A percentile compares a stretch with the other conserved stretches of the same genome.
phyloP scores from a whole-genome alignment of 106 monocot genomes.

The Dioscorea zingiberensis region DNA sequence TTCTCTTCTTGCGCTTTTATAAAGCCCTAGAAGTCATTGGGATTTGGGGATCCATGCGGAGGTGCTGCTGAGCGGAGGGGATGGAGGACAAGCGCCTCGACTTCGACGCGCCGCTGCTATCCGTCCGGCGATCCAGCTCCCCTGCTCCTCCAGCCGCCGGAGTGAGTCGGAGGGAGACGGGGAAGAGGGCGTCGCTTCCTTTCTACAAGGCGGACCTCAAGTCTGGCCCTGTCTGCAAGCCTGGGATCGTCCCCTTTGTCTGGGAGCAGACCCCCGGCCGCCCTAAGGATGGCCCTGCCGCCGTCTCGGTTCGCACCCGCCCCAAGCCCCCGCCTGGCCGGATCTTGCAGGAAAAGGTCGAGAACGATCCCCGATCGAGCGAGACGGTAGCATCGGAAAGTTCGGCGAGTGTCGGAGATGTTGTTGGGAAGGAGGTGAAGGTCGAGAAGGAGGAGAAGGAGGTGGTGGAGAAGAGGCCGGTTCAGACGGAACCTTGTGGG shows the following conservation, averaged over 20 bases:
- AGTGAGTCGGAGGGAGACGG: background rate
- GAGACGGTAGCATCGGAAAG: slow-evolving; percentile 6
- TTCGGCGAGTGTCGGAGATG: slow-evolving; percentile 3
- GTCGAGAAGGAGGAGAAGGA: background rate
- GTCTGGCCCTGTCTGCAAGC: slow-evolving; percentile 40
- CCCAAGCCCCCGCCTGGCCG: slow-evolving; percentile 25
- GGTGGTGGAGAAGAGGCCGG: background rate
- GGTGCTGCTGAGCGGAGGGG: background rate
- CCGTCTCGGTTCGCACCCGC: background rate
- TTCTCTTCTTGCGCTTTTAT: background rate
- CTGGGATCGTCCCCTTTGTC: slow-evolving; percentile 65
- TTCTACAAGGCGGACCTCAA: slow-evolving; percentile 53
- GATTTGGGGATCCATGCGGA: background rate
- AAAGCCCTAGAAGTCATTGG: background rate
- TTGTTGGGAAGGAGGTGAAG: too few relatives aligned
- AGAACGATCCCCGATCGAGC: slow-evolving; percentile 3
- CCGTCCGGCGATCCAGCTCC: slow-evolving; percentile 46
- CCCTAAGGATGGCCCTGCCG: slow-evolving; percentile 37
- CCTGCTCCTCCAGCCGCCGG: slow-evolving; percentile 6
- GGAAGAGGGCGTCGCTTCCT: slow-evolving; percentile 30
- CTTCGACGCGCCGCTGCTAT: slow-evolving; percentile 53
- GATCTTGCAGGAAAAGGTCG: background rate
- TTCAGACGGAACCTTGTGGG: background rate
- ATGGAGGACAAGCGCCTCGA: slow-evolving; percentile 52
- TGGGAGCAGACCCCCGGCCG: slow-evolving; percentile 82